phyloP scores from a whole-genome alignment of 2,329 filamentous ascomycete genomes.

The Cadophora malorum region DNA sequence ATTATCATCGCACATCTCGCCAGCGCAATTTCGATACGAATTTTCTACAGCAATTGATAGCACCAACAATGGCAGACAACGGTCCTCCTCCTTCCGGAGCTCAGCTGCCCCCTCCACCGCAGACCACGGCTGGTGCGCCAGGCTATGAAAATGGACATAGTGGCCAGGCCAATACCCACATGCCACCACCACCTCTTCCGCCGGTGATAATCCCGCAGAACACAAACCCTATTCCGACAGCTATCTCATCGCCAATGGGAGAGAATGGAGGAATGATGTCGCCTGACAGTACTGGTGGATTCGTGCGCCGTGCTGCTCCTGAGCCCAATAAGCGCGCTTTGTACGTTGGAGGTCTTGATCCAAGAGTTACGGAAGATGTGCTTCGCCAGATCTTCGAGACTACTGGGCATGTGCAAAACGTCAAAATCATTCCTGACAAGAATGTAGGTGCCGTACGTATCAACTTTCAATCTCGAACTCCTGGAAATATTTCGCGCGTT shows the following conservation, averaged over 20 bases:
- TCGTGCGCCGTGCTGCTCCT: constrained; percentile 87
- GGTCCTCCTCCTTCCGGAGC: constrained; percentile 65
- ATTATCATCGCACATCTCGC: constrained; percentile 36
- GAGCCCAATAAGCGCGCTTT: constrained; percentile 98
- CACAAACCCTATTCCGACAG: constrained; percentile 92
- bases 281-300: constrained; percentile 80
- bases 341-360: constrained; percentile 94
- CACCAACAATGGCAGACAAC: constrained; percentile 76
- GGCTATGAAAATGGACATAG: constrained; percentile 81
- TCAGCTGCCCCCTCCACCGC: constrained; percentile 73
- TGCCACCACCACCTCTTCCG: constrained; percentile 89
- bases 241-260: constrained; percentile 85
- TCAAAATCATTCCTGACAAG: constrained; percentile 99
- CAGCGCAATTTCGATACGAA: constrained; percentile 30
- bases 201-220: constrained; percentile 90
- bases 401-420: constrained; percentile 95
- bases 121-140: constrained; percentile 72
- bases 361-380: constrained; percentile 94
- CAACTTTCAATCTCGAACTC: constrained; percentile 40
- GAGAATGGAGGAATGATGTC: constrained; percentile 76
- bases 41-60: constrained; percentile 31
- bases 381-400: constrained; percentile 98
- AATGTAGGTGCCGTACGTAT: constrained; percentile 74
- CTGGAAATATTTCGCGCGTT: constrained; percentile 33
- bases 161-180: constrained; percentile 74